Evolutionary conservation across 2,329 filamentous ascomycete genomes (phyloP).

Genomic region (Talaromyces sp.): DNA sequence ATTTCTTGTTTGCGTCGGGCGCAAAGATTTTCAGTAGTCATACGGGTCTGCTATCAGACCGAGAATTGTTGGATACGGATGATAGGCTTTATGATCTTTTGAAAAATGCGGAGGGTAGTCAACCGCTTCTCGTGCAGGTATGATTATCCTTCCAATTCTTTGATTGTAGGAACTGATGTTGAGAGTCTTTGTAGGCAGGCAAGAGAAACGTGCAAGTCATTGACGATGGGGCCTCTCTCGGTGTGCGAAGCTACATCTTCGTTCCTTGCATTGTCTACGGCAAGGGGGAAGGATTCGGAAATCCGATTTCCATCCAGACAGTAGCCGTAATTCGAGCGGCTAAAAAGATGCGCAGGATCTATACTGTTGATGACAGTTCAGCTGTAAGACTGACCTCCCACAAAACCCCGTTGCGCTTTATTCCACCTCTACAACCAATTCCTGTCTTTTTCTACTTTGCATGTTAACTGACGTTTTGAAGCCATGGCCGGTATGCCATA

Average conservation of each 20-base stretch:
- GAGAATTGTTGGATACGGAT: constrained; percentile 45
- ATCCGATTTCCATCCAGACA: constrained; percentile 52
- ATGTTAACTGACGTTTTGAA: not conserved
- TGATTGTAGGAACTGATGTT: not conserved
- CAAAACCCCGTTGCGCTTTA: not conserved
- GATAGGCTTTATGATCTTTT: constrained; percentile 44
- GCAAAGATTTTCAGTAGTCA: constrained; percentile 53
- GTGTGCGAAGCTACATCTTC: constrained; percentile 53
- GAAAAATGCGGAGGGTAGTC: constrained; percentile 31
- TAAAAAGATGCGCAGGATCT: constrained; percentile 39
- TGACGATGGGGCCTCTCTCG: constrained; percentile 41
- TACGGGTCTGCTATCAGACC: constrained; percentile 43
- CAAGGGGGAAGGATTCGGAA: constrained; percentile 50
- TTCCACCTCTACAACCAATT: not conserved
- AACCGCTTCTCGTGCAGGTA: constrained; percentile 20
- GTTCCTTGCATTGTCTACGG: constrained; percentile 54
- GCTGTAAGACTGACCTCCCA: not conserved
- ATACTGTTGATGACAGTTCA: constrained; percentile 36
- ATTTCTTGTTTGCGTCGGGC: constrained; percentile 52
- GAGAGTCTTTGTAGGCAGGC: constrained; percentile 31
- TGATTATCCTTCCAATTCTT: not conserved
- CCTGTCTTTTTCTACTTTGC: not conserved
- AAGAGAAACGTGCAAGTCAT: constrained; percentile 44
- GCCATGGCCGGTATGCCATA: constrained; percentile 53
- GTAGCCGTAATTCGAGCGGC: constrained; percentile 49